Conservation (phyloP, 148 eudicot species). For the Polygonum maritimum region DNA sequence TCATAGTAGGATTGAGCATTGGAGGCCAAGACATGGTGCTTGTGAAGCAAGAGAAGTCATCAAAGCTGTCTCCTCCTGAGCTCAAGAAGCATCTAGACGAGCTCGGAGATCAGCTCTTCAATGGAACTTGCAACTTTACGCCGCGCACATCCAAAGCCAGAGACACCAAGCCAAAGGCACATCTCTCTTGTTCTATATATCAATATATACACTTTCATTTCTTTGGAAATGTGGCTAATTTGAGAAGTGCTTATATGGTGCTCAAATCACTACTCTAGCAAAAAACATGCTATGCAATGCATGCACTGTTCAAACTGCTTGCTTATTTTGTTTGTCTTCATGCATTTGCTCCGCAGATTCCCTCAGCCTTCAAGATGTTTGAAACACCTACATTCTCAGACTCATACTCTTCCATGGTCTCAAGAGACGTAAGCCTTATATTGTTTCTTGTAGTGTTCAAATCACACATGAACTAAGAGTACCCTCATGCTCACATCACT, state of each 20-base stretch:
- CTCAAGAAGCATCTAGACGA: conserved; percentile 58
- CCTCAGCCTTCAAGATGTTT: conserved; percentile 58
- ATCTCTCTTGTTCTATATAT: background rate
- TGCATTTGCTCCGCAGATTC: conserved; percentile 29
- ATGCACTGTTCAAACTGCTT: background rate
- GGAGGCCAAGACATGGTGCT: conserved; percentile 72
- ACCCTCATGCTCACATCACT: background rate
- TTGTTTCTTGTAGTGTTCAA: background rate
- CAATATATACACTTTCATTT: background rate
- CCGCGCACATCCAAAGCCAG: conserved; percentile 27
- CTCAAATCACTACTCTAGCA: too few relatives aligned
- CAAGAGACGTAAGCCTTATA: conserved; percentile 43
- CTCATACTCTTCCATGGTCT: conserved; percentile 34
- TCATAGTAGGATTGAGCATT: conserved; percentile 73
- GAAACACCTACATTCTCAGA: conserved; percentile 34
- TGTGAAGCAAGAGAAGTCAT: conserved; percentile 65
- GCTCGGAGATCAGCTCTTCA: conserved; percentile 70
- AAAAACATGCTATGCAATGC: too few relatives aligned
- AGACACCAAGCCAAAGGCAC: conserved; percentile 46
- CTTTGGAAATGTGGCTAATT: background rate
- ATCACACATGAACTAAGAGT: background rate
- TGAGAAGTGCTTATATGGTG: background rate
- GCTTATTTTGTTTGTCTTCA: background rate
- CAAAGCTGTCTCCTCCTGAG: conserved; percentile 49
- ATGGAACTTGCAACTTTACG: conserved; percentile 46